These are phyloP conservation scores for Pythium folliculosum DNA, from an alignment of 352 stramenopile genomes.

Conservation along the genomic window DNA sequence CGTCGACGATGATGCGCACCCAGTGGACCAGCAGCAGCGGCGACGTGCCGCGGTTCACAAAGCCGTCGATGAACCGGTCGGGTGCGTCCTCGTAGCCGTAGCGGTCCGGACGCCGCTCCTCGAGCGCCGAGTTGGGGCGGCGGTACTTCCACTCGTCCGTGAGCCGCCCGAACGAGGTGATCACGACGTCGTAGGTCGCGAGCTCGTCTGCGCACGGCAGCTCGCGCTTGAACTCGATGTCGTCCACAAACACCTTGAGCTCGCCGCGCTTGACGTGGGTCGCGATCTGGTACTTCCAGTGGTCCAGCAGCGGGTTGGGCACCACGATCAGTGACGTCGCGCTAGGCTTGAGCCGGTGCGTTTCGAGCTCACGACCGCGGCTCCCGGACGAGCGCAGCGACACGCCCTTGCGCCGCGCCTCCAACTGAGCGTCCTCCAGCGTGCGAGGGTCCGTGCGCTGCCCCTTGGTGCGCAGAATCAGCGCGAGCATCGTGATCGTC, in stretches of 20 bases:
- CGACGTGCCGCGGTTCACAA: constrained; percentile 51
- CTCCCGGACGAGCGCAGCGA: constrained; percentile 43
- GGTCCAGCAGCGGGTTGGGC: constrained; percentile 68
- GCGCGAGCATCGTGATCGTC: constrained; percentile 84
- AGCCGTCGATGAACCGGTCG: constrained; percentile 60
- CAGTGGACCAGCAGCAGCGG: constrained; percentile 68
- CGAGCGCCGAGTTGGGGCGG: constrained; percentile 58
- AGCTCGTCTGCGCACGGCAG: constrained; percentile 50
- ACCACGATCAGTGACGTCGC: constrained; percentile 69
- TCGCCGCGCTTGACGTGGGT: constrained; percentile 38
- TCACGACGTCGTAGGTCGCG: constrained; percentile 64
- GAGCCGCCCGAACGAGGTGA: constrained; percentile 72
- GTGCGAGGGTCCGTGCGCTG: constrained; percentile 32
- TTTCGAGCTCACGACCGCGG: constrained; percentile 46
- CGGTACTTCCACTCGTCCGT: constrained; percentile 65
- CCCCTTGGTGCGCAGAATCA: constrained; percentile 79
- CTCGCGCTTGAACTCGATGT: constrained; percentile 32
- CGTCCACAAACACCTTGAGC: constrained; percentile 31
- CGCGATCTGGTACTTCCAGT: constrained; percentile 81
- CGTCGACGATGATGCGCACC: constrained; percentile 94
- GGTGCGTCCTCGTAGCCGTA: constrained; percentile 63
- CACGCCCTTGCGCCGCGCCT: background rate
- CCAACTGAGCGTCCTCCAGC: background rate
- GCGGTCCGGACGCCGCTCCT: constrained; percentile 62
- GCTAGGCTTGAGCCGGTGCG: constrained; percentile 48